Base-by-base conservation (phyloP, 148 eudicot species). In the Silene conica region DNA sequence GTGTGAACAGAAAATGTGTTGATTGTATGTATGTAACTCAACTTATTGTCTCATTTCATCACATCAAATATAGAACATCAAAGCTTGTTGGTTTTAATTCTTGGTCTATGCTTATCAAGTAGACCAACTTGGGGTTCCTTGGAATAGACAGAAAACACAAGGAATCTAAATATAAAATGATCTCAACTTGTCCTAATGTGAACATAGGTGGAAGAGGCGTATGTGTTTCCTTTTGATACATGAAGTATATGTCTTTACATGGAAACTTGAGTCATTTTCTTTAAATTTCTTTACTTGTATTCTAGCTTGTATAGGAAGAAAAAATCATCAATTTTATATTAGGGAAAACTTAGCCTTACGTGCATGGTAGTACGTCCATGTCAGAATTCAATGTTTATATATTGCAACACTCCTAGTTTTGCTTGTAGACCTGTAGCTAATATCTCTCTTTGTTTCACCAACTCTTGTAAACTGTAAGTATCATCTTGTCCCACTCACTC, bases 321-420 rank as follows among this genome's bases (percentile, higher is more conserved):
- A 56, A 46, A 63, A 60, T 46, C 59, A 20, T 15, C 57, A 22
- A 25, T 56, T 23, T 43, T 65, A 67, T 26, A 65, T 72, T 58
- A 45, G 67, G 57, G 34, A 20, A n/a, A 67, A 43, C 66, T 12
- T 54, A 60, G 71, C 70, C 82, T 70, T 74, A 62, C 70, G 75
- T 74, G 64, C 74, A 56, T 71, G 71, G 59, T 69, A 58, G 57
- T 25, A 59, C 52, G 73, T 78, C 60, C 31, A 65, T 52, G 43
- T 77, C 25, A n/a, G 43, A 48, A 57, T 38, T 41, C 56, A 54
- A 5, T 21, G 20, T 45, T 8, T 63, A 26, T 34, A 61, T n/a
- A 31, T 61, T 48, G 23, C 15, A 19, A n/a, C 31, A 43, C 63
- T 19, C 25, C 0, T 60, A 59, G 10, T 1, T 22, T 61, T 25